Evolutionary conservation across 2,329 filamentous ascomycete species (phyloP), one percentile per base, ranked within the genome.

Genomic region (Alternaria sp.): DNA sequence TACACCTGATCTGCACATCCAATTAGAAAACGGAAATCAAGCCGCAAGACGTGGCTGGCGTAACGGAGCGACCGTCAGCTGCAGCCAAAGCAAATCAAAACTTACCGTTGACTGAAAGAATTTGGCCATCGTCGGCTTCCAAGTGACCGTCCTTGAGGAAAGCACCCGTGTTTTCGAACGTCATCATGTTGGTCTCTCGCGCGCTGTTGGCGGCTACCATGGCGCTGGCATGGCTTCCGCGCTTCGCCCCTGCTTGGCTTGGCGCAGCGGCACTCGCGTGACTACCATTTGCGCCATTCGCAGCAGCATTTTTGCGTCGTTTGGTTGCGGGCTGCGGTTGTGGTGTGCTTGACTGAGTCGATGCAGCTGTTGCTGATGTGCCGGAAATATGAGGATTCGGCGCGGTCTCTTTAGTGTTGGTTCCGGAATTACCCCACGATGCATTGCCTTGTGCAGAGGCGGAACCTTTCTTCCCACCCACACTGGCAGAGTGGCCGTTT

Each of bases 71-170:
- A 63, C 63, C 62, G 65, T 69, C 65, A 68, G 66, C 67, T 69
- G 66, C 68, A 69, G 62, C 59, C 61, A 61, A 63, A 66, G 50
- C 61, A 68, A 70, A 63, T 66, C 55, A 68, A 54, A 61, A 78
- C 66, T 70, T 87, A 97, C 95, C 96, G 83, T 99, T 96, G 69
- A 93, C 85, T 70, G 88, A 87, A 73, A 97, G 84, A 59, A 90
- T 86, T 47, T 93, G 96, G 69, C 96, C 96, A 82, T 98, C 93
- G 79, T 99, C 96, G 64, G 96, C 93, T 71, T 91, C 87, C 77
- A 99, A 86, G 76, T 90, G 90, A 59, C 92, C 92, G 72, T 94
- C 86, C 74, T 91, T 90, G 61, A 94, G 86, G 61, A 86, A 86
- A 54, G 87, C 88, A 61, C 88, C 87, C 74, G 87, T 89, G 65